These are phyloP conservation scores for Claviceps spartinae DNA, from an alignment of 2,329 filamentous ascomycete species.

Conservation along the genomic window DNA sequence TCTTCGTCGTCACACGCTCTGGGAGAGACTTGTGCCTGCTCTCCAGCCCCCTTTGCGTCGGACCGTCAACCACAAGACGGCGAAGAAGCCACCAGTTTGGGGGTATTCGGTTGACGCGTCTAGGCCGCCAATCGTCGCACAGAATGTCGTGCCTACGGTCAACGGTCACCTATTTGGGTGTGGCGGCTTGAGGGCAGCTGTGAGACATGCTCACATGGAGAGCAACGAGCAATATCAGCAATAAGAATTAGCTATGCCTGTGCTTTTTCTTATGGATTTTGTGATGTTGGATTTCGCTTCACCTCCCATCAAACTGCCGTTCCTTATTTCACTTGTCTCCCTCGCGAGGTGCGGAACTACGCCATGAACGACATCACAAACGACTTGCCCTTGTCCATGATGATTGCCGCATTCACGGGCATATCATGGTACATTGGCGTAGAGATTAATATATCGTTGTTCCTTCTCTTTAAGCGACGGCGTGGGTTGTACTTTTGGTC, in stretches of 20 bases:
- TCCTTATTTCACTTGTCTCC: neutral
- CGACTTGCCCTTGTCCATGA: slow-evolving; percentile 16
- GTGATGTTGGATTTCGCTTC: no score
- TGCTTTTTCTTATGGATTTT: neutral
- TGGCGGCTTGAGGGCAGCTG: no score
- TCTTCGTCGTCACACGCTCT: neutral
- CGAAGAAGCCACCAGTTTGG: neutral
- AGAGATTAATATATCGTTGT: slow-evolving; percentile 17
- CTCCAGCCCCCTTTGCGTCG: neutral
- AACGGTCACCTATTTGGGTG: neutral
- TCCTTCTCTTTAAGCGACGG: slow-evolving; percentile 17
- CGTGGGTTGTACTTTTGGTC: slow-evolving; percentile 21
- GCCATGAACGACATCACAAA: slow-evolving; percentile 9
- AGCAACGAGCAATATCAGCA: neutral
- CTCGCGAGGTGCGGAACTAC: neutral
- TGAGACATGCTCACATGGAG: neutral
- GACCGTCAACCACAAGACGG: neutral
- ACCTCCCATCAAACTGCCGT: no score
- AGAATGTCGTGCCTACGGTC: neutral
- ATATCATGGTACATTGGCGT: slow-evolving; percentile 20
- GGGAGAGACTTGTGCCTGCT: neutral
- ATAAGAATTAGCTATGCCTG: neutral
- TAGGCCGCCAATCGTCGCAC: neutral
- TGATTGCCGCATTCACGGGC: slow-evolving; percentile 22
- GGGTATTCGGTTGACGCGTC: neutral